Evolutionary conservation across 371 early-diverging fungal species (phyloP).

Genomic region (Vittaforma corneae): DNA sequence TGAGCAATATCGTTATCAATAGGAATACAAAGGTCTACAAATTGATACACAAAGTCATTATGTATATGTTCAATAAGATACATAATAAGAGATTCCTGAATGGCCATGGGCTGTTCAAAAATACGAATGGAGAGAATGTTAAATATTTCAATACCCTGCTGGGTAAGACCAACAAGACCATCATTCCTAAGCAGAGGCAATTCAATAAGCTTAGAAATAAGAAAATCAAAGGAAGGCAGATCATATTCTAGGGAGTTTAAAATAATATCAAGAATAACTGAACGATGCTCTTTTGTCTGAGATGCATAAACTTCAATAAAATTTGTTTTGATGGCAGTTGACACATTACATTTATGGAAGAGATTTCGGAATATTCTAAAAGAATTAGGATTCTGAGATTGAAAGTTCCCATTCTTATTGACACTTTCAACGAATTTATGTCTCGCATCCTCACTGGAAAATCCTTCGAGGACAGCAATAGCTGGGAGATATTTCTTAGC

Average conservation of each 20-base stretch:
- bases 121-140: not conserved
- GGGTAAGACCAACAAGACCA: no score
- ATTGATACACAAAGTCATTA: not conserved
- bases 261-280: conserved; percentile 9
- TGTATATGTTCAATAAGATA: conserved; percentile 13
- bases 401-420: conserved; percentile 6
- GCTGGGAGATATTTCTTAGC: conserved; percentile 13
- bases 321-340: not conserved
- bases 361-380: conserved; percentile 19
- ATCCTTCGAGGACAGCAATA: conserved; percentile 28
- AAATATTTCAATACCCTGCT: not conserved
- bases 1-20: not conserved
- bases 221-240: conserved; percentile 15
- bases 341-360: not conserved
- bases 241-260: conserved; percentile 13
- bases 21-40: not conserved
- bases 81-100: not conserved
- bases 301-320: conserved; percentile 10
- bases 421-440: conserved; percentile 17
- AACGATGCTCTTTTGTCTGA: not conserved
- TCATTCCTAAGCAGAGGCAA: no score
- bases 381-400: conserved; percentile 10
- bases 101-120: not conserved
- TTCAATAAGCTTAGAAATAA: not conserved
- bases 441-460: not conserved